Percentiles rank a stretch among this genome's conserved stretches.
Conservation (phyloP, 495 filamentous ascomycete species). For the Amorphotheca resinae region DNA sequence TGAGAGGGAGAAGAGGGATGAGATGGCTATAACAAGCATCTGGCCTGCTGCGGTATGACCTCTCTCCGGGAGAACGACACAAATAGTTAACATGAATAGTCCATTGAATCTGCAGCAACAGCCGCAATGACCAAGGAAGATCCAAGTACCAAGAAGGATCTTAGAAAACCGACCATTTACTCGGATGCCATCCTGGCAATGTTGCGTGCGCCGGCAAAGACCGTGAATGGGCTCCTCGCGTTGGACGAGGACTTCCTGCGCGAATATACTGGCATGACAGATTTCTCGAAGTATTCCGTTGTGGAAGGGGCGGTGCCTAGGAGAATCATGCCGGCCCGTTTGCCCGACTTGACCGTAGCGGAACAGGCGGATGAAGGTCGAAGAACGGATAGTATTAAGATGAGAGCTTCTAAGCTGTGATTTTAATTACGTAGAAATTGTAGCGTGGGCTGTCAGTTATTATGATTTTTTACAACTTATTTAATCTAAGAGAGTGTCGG, state of each 20-base stretch:
- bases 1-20: constrained; percentile 44
- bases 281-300: constrained; percentile 65
- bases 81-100: constrained; percentile 23
- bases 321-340: constrained; percentile 63
- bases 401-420: constrained; percentile 14
- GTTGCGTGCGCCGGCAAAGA: constrained; percentile 43
- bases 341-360: constrained; percentile 59
- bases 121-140: constrained; percentile 33
- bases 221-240: constrained; percentile 58
- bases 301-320: constrained; percentile 51
- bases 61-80: not conserved
- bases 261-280: constrained; percentile 42
- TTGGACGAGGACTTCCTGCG: constrained; percentile 79
- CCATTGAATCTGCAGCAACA: constrained; percentile 66
- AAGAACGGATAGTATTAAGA: constrained; percentile 51
- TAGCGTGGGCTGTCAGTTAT: too few relatives aligned
- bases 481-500: too few relatives aligned
- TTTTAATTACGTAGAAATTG: too few relatives aligned
- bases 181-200: constrained; percentile 71
- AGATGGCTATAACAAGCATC: constrained; percentile 70
- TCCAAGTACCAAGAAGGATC: constrained; percentile 34
- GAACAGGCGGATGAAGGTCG: constrained; percentile 78
- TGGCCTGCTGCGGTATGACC: constrained; percentile 64
- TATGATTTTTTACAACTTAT: too few relatives aligned
- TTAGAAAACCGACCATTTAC: constrained; percentile 63